Base-by-base conservation (phyloP, 208 protist genomes). In the Crithidia acanthocephali region DNA sequence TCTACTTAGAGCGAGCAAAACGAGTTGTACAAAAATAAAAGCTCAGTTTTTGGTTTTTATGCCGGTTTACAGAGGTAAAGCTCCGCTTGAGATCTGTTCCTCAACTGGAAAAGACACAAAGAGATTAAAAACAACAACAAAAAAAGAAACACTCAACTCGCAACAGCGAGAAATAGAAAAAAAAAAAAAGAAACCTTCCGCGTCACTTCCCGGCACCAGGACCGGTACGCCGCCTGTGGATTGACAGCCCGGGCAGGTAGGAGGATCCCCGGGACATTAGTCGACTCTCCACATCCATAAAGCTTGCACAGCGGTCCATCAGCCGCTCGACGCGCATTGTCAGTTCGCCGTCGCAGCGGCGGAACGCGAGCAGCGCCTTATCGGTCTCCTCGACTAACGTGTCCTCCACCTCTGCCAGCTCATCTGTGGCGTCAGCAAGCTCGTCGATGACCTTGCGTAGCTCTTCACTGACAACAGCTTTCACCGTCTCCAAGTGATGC, bases 351-450 rank as follows among this genome's bases (percentile, higher is more conserved):
- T 73, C 68, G 47, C 68, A 55, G 10, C 57, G 68, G 18, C 40
- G 53, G 15, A 75, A 61, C 0, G 42, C 25, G 10, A 68, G 20
- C 6, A 58, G 33, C 7, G 64, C 57, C 37, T 30, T 67, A 44
- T 89, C 84, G 0, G 75, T 69, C 58, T 84, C 82, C 33, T 44
- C 53, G 25, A 81, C 32, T 67, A 88, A 69, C 1, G 35, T 32
- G 28, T 64, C 67, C 55, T 88, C 79, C 40, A 64, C 79, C 32
- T 67, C 61, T 50, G 72, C 76, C 10, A 79, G 44, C 33, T 63
- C 50, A 2, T 70, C 56, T 35, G 71, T 68, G 6, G 65, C 57
- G 8, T 42, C 53, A 16, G 61, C 68, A 16, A 88, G 67, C 0
- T 72, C 56, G 18, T 50, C 47, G n/a, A 75, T 45, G 6, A 81